Evolutionary conservation across 805 yeast species (phyloP).

Genomic region (Pichia exigua): DNA sequence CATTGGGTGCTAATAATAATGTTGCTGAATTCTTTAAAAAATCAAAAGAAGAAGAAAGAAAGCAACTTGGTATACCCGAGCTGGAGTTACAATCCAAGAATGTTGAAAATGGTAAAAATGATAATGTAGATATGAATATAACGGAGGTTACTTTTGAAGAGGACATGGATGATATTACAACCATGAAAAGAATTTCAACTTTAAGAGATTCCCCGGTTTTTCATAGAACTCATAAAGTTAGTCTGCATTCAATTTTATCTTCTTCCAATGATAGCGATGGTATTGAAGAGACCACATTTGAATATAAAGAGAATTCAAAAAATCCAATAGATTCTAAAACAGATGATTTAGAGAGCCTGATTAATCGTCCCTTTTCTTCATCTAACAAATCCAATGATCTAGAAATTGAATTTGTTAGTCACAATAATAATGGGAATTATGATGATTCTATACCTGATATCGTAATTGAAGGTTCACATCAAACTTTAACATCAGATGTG

Average conservation of each 20-base stretch:
- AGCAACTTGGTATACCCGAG: constrained; percentile 1
- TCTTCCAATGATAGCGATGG: constrained; percentile 5
- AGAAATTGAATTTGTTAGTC: constrained; percentile 37
- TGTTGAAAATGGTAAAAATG: background rate
- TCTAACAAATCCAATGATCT: constrained; percentile 32
- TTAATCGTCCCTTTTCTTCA: constrained; percentile 4
- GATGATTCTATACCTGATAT: constrained; percentile 20
- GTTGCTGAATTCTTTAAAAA: constrained; percentile 11
- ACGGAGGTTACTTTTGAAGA: constrained; percentile 4
- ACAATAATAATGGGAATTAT: constrained; percentile 7
- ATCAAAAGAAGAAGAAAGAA: constrained; percentile 7
- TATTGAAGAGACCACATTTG: constrained; percentile 8
- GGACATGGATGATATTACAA: constrained; percentile 8
- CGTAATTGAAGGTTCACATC: constrained; percentile 36
- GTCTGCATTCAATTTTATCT: constrained; percentile 2
- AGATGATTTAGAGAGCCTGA: constrained; percentile 1
- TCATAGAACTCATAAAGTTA: constrained; percentile 14
- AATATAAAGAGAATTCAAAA: constrained; percentile 2
- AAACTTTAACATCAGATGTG: constrained; percentile 30
- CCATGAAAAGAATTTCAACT: constrained; percentile 26
- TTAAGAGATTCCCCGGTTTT: constrained; percentile 25
- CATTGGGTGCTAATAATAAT: constrained; percentile 6
- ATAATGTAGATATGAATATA: background rate
- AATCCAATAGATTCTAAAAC: background rate
- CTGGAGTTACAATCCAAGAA: background rate